Evolutionary conservation across 176 grass and related monocot species (phyloP).

Genomic region (Zoysia pacifica): DNA sequence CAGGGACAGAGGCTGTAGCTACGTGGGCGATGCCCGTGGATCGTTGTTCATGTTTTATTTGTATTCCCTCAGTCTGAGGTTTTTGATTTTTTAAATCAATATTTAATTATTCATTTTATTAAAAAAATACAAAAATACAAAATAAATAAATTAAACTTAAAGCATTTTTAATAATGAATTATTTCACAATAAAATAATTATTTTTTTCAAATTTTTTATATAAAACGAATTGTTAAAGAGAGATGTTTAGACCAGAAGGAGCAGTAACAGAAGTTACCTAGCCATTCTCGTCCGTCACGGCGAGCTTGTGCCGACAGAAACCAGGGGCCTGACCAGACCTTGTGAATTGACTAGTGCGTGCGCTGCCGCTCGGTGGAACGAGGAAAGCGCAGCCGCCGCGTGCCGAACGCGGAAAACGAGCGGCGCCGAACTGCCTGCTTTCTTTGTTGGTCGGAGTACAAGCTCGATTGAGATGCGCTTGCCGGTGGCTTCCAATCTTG

Average conservation of each 20-base stretch:
- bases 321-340: neutral
- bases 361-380: neutral
- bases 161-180: too few species aligned
- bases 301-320: neutral
- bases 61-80: too few species aligned
- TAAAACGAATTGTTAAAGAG: too few species aligned
- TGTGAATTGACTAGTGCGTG: neutral
- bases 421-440: neutral
- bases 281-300: constrained; percentile 3
- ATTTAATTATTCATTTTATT: too few species aligned
- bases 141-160: too few species aligned
- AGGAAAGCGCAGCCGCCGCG: neutral
- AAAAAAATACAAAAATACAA: too few species aligned
- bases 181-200: too few species aligned
- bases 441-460: neutral
- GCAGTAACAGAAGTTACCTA: neutral
- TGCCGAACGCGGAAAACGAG: neutral
- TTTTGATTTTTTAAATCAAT: too few species aligned
- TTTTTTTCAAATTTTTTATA: too few species aligned
- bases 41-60: neutral
- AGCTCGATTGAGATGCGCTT: too few species aligned
- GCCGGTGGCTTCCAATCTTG: neutral
- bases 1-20: neutral
- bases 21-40: neutral
- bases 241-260: too few species aligned